Percentiles rank a stretch among this genome's conserved stretches.
Evolutionary conservation across 371 early-diverging fungal species (phyloP).

Genomic region (Choanephora cucurbitarum): DNA sequence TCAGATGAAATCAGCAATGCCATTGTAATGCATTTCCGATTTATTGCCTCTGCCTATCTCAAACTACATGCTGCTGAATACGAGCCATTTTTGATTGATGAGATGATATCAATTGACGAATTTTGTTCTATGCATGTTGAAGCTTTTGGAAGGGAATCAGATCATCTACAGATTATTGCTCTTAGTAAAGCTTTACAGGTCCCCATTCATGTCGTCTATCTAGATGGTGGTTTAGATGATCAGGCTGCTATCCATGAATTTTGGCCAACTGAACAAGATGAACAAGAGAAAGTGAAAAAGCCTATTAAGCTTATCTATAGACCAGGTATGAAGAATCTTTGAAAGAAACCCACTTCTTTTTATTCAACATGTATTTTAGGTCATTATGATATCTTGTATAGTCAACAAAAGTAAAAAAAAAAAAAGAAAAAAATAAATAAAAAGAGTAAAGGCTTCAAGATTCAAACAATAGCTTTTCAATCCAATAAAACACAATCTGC

Average conservation of each 20-base stretch:
- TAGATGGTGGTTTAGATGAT: conserved; percentile 58
- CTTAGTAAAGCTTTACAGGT: conserved; percentile 60
- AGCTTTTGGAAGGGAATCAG: conserved; percentile 74
- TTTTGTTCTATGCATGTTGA: conserved; percentile 69
- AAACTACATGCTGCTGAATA: conserved; percentile 67
- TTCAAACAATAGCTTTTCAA: conserved; percentile 50
- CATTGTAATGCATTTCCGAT: conserved; percentile 68
- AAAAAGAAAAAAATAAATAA: no score
- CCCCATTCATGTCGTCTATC: conserved; percentile 63
- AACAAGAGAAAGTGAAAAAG: conserved; percentile 24
- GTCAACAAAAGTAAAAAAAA: no score
- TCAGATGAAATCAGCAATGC: conserved; percentile 65
- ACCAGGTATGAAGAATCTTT: conserved; percentile 30
- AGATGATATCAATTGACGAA: conserved; percentile 61
- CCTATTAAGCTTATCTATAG: conserved; percentile 48
- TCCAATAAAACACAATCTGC: conserved; percentile 51
- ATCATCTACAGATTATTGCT: conserved; percentile 71
- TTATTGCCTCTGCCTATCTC: conserved; percentile 68
- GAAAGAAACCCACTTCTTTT: background rate
- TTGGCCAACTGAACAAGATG: conserved; percentile 40
- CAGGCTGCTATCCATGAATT: conserved; percentile 56
- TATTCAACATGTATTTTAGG: background rate
- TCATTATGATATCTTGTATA: conserved; percentile 16
- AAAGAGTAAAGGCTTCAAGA: conserved; percentile 12
- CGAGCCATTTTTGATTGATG: conserved; percentile 64